Evolutionary conservation across 202 grass and related monocot species (phyloP).

Genomic region (Thinopyrum obtusiflorum): DNA sequence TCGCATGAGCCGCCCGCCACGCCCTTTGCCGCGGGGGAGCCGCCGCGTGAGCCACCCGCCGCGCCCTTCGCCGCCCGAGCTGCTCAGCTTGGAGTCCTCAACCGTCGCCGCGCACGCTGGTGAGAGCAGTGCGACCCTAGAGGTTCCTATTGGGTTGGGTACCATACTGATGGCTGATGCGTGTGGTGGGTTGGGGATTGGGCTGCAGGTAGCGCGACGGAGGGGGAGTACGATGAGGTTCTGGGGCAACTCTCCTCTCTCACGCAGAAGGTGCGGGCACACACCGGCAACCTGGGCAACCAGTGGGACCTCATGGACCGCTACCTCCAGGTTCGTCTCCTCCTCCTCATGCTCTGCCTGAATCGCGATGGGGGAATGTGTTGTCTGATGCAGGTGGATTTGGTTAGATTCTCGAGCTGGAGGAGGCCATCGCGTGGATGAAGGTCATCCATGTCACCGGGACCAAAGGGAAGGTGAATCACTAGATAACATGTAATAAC

Average conservation of each 20-base stretch:
- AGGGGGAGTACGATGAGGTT: constrained; percentile 53
- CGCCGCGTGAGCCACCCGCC: no score
- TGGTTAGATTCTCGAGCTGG: constrained; percentile 84
- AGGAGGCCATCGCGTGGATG: constrained; percentile 62
- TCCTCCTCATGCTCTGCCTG: background rate
- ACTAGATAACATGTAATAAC: background rate
- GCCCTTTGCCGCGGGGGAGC: no score
- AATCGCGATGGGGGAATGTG: background rate
- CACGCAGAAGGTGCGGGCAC: constrained; percentile 57
- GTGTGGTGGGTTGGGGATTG: background rate
- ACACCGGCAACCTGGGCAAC: constrained; percentile 54
- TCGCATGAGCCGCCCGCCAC: no score
- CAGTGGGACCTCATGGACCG: constrained; percentile 67
- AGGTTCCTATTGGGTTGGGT: no score
- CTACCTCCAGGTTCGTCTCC: constrained; percentile 55
- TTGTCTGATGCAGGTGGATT: constrained; percentile 18
- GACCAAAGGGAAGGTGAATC: constrained; percentile 90
- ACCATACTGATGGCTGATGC: background rate
- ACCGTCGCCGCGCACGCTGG: constrained; percentile 10
- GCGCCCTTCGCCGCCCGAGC: no score
- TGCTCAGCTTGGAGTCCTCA: background rate
- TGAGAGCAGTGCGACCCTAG: background rate
- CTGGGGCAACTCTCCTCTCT: constrained; percentile 52
- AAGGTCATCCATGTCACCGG: constrained; percentile 88
- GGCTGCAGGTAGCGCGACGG: constrained; percentile 11